Base-by-base conservation (phyloP, 202 grass and related monocot species). In the Sporobolus alterniflorus region DNA sequence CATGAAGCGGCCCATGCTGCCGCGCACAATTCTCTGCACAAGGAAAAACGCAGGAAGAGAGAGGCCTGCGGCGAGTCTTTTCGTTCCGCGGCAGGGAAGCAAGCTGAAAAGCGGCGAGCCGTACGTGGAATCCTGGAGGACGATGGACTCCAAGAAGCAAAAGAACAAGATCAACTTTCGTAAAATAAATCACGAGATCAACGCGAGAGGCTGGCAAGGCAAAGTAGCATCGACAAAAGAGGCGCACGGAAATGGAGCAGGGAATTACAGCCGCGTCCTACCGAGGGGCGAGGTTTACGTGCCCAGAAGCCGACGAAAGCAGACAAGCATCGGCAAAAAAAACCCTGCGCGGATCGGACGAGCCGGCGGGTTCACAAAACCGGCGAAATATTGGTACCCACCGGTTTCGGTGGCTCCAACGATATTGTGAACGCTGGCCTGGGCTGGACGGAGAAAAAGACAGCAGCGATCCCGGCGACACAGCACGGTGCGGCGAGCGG, bases 1-100 rank as follows among this genome's bases (percentile, higher is more conserved):
- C 52, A 88, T 76, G 51, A 88, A 62, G 65, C 85, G 80, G 55
- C 84, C 89, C 94, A 97, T 88, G 54, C 16, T 20, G 24, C 67
- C n/a, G 16, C 7, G 17, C 25, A 18, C 13, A 59, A 13, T 59
- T 44, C 73, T 84, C 61, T 86, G 15, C 41, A 0, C 56, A 47
- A n/a, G 72, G 55, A 15, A 69, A 72, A 34, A 73, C 21, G 11
- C 73, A 18, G 49, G 61, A 3, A 25, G n/a, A 25, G 1, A 82
- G 39, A 17, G 25, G 61, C 65, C 79, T 66, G 50, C 66, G 64
- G 0, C 65, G 13, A 31, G 67, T 31, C 66, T 43, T 85, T 76
- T 57, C 26, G 56, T 18, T 51, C 56, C 44, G 70, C 81, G n/a
- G 8, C 36, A 8, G 36, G 0, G 2, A 39, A 39, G 36, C 3